A percentile compares a stretch with the other conserved stretches of the same genome.
Evolutionary conservation across 2,329 filamentous ascomycete species (phyloP).

Genomic region (Didymella exigua): DNA sequence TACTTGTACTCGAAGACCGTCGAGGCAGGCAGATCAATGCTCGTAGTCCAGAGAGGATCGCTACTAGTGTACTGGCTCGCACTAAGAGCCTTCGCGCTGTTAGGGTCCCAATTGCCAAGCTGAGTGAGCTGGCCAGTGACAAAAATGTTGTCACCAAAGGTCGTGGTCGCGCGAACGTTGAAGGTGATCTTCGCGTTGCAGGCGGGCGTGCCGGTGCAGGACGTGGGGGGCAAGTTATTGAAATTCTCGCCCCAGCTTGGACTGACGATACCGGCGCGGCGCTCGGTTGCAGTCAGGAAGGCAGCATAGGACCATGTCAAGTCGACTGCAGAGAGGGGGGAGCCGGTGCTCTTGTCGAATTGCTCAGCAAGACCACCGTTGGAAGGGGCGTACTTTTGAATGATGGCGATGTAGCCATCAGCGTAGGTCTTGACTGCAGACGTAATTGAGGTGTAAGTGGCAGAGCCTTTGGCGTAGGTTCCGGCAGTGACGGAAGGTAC

Average conservation of each 20-base stretch:
- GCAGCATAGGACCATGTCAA: slow-evolving; percentile 77
- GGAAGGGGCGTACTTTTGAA: slow-evolving; percentile 57
- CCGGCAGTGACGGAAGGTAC: slow-evolving; percentile 61
- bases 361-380: slow-evolving; percentile 73
- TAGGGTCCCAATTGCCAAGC: slow-evolving; percentile 53
- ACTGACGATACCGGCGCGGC: slow-evolving; percentile 20
- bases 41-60: slow-evolving; percentile 54
- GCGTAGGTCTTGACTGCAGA: slow-evolving; percentile 67
- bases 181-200: slow-evolving; percentile 48
- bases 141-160: slow-evolving; percentile 56
- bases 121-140: slow-evolving; percentile 51
- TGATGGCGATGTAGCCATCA: slow-evolving; percentile 59
- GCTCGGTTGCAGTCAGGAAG: slow-evolving; percentile 60
- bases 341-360: slow-evolving; percentile 58
- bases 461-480: slow-evolving; percentile 66
- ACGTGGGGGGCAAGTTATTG: slow-evolving; percentile 54
- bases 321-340: slow-evolving; percentile 67
- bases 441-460: slow-evolving; percentile 61
- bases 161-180: slow-evolving; percentile 55
- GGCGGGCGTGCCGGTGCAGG: slow-evolving; percentile 30
- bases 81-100: slow-evolving; percentile 47
- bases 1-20: slow-evolving; percentile 54
- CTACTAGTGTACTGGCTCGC: slow-evolving; percentile 52
- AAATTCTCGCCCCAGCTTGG: slow-evolving; percentile 31
- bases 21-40: slow-evolving; percentile 49